Evolutionary conservation across 768 basidiomycete genomes (phyloP), one percentile per base, ranked within the genome.

Genomic region (Gloeopeniophorella convolvens): DNA sequence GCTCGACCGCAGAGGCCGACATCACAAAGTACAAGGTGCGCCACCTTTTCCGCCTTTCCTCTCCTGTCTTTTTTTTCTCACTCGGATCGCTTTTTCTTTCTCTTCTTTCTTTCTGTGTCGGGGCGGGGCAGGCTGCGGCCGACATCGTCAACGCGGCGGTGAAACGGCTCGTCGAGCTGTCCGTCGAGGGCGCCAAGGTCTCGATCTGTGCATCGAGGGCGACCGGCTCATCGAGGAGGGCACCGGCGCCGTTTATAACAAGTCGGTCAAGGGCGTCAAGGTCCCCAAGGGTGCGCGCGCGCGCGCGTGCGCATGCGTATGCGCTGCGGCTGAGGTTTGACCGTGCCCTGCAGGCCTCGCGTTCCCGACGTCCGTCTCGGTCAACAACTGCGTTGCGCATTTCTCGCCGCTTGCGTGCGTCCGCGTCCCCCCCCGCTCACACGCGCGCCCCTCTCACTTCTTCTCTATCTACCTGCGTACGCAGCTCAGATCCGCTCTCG

Each of bases 341-440:
- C n/a, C n/a, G n/a, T n/a, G n/a, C n/a, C n/a, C n/a, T 28, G 7
- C 40, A 94, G 91, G 91, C 48, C 75, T 95, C 64, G 91, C 92
- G 2, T 97, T 97, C 77, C 96, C 96, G 15, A 97, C 96, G 15
- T 82, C 77, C 60, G 71, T 99, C 59, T 94, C 92, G 21, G 83
- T 98, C 59, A 97, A 98, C 81, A 94, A 96, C 70, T 77, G 82
- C 60, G 92, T 98, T 54, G 83, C 91, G 35, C 90, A 98, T 70
- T 96, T 92, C 74, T 94, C 94, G 10, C 96, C 96, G n/a, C 80
- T 97, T 48, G 83, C 83, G 75, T 92, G 73, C 62, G 91, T 79
- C 24, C 18, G 18, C 28, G 13, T 36, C 30, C 27, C 32, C 4
- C 23, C 30, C n/a, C 27, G 5, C 42, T 13, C 11, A 37, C 32